Base-by-base conservation (phyloP, 2,329 filamentous ascomycete species). In the Triangularia setosa region DNA sequence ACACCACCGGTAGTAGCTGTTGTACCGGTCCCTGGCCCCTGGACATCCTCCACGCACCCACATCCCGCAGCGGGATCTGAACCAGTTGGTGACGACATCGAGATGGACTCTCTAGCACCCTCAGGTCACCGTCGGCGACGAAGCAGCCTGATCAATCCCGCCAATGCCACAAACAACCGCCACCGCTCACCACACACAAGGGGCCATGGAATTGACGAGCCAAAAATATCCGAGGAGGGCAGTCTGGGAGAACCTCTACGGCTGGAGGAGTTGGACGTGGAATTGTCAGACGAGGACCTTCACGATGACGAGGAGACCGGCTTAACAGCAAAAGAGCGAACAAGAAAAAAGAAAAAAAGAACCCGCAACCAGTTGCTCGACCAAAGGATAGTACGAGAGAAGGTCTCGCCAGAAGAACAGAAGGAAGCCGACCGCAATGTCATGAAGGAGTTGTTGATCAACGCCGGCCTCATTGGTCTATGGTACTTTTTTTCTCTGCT, bases 401-500 rank as follows among this genome's bases (percentile, higher is more conserved):
- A 79, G 57, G 79, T 90, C 53, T 87, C 88, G n/a, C 83, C 84
- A 52, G 87, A 89, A 69, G 91, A 94, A 78, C 87, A 87, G 77
- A 89, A 87, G 72, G 80, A 92, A 73, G 92, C 91, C 6, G 90
- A 95, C 78, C 84, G 87, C 74, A 88, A 84, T 71, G 85, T 98
- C 44, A 67, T 92, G 58, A 88, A 81, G 74, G 87, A 83, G 64
- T 79, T 93, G 62, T 75, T 89, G 64, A 80, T 93, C 73, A 97
- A 98, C 76, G 84, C 83, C n/a, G 73, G 84, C n/a, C 80, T 99
- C 69, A 97, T 98, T 69, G 84, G 85, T 24, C 78, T 96, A 68
- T 99, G 95, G 94, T 95, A 87, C 68, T 79, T 93, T 44, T 98
- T 98, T 78, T 97, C 93, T 18, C 85, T 98, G 69, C 92, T 91